Base-by-base conservation (phyloP, 2,329 filamentous ascomycete species). In the Trichoderma sp. region DNA sequence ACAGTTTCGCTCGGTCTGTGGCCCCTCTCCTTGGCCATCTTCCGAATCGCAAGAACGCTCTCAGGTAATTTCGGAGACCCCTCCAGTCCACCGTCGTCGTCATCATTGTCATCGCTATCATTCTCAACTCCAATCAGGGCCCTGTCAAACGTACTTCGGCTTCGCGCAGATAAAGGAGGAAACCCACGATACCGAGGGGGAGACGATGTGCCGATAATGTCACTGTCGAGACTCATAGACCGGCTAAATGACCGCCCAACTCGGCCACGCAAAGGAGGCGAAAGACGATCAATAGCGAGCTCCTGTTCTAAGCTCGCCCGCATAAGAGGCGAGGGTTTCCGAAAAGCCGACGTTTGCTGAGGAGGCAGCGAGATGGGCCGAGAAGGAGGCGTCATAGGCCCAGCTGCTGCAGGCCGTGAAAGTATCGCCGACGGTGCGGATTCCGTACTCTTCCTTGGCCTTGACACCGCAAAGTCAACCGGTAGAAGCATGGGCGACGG, bases 251-350 rank as follows among this genome's bases (percentile, higher is more conserved):
- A 76, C 0, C 76, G 72, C 0, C 77, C 75, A 35, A 75, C 74
- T 2, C 76, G 71, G 2, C 77, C 76, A 2, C 77, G 72, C 0
- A 77, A 63, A 7, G 78, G 79, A 0, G 80, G 79, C 0, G 80
- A 81, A 3, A 81, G 73, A 4, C 80, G 75, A 60, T 81, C 79
- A 1, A 81, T 75, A 24, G 79, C 78, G 1, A 81, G 75, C 21
- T 81, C 80, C 53, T 81, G 80, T 6, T 81, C 80, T 11, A 81
- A 74, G 37, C 78, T 77, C 5, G 79, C 75, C 0, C 75, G 78
- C 4, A 81, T 72, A 7, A 81, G 71, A 1, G 79, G 78, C 0
- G 79, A 79, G 0, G 77, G 75, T 0, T 76, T 74, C 5, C 71
- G 72, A 56, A 77, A 72, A 11, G 78, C 74, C 5, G 74, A 77